A percentile compares a stretch with the other conserved stretches of the same genome.
Conservation (phyloP, 192 early-diverging fungal species). For the Backusella sp. region DNA sequence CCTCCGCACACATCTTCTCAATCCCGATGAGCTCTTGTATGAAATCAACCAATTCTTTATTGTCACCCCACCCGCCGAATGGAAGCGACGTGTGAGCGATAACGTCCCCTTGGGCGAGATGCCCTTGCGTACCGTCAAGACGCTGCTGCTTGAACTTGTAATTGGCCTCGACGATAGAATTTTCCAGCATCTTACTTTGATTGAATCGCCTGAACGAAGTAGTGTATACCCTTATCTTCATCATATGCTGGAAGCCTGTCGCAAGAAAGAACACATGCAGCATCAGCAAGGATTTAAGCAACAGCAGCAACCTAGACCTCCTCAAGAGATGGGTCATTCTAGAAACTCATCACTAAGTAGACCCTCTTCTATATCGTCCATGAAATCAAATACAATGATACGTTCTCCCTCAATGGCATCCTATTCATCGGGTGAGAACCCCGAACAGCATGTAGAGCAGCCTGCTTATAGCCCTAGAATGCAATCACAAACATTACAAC, state of each 20-base stretch:
- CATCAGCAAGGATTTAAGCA: slow-evolving; percentile 15
- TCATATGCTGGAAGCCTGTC: slow-evolving; percentile 52
- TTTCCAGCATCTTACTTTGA: slow-evolving; percentile 56
- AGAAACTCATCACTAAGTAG: slow-evolving; percentile 27
- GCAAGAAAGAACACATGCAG: slow-evolving; percentile 33
- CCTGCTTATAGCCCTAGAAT: slow-evolving; percentile 9
- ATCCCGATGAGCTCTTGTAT: slow-evolving; percentile 65
- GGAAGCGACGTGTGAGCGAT: slow-evolving; percentile 80
- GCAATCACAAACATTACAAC: slow-evolving; percentile 5
- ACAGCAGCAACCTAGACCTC: slow-evolving; percentile 11
- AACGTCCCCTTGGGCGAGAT: slow-evolving; percentile 82
- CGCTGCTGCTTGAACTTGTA: slow-evolving; percentile 77
- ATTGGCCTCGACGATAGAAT: slow-evolving; percentile 62
- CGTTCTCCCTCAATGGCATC: slow-evolving; percentile 16
- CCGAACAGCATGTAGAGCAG: background rate
- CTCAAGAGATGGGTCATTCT: slow-evolving; percentile 9
- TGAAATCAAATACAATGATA: slow-evolving; percentile 23
- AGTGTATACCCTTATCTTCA: slow-evolving; percentile 65
- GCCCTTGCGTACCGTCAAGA: slow-evolving; percentile 95
- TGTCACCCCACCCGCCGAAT: slow-evolving; percentile 77
- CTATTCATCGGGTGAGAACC: background rate
- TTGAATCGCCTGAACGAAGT: slow-evolving; percentile 62
- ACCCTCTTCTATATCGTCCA: slow-evolving; percentile 15
- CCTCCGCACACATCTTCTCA: slow-evolving; percentile 56
- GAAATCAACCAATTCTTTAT: slow-evolving; percentile 84